phyloP scores from a whole-genome alignment of 148 eudicot species.

The Amaranthus cruentus region DNA sequence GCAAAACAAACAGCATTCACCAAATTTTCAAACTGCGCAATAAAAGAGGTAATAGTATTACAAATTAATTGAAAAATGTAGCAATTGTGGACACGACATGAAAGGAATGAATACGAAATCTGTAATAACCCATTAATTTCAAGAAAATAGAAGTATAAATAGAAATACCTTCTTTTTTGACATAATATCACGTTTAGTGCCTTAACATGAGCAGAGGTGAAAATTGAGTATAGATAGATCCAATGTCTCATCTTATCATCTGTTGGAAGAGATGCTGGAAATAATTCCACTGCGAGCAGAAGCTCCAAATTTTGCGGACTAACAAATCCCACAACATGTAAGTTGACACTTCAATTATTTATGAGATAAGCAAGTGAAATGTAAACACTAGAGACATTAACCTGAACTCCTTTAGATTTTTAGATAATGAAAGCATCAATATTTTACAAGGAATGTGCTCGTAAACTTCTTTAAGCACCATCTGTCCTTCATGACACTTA shows the following conservation, averaged over 20 bases:
- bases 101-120: background rate
- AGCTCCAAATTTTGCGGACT: constrained; percentile 79
- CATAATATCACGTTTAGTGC: constrained; percentile 60
- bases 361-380: background rate
- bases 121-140: background rate
- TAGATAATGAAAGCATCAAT: constrained; percentile 79
- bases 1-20: background rate
- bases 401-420: constrained; percentile 75
- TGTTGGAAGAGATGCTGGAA: constrained; percentile 69
- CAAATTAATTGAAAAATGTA: background rate
- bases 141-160: background rate
- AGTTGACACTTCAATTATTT: constrained; percentile 1
- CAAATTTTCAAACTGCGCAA: background rate
- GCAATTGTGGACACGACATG: background rate
- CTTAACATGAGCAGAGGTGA: constrained; percentile 63
- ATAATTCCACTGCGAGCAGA: constrained; percentile 61
- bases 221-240: constrained; percentile 67
- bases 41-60: background rate
- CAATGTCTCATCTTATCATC: constrained; percentile 75
- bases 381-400: constrained; percentile 19
- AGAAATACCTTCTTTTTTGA: constrained; percentile 67
- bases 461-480: constrained; percentile 39
- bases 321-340: constrained; percentile 23
- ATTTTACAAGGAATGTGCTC: constrained; percentile 85
- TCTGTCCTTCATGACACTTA: constrained; percentile 48